These are phyloP conservation scores for Saccharomycopsis schoenii DNA, from an alignment of 805 yeast species.

Conservation along the genomic window DNA sequence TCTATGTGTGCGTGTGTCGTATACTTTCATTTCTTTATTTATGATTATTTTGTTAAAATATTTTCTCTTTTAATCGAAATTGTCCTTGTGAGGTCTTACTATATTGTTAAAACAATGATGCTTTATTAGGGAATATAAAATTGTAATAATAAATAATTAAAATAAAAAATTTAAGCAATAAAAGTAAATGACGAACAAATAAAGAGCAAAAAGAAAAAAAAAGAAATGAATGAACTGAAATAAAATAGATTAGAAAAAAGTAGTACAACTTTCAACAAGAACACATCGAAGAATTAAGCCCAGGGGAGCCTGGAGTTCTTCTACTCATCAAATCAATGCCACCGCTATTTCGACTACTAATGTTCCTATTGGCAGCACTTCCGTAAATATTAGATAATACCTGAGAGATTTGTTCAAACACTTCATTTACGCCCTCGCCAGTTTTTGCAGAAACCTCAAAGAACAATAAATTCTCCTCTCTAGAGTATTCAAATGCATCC, in stretches of 20 bases:
- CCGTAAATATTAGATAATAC: background rate
- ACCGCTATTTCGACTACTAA: background rate
- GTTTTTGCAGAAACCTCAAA: slow-evolving; percentile 52
- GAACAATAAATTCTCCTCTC: slow-evolving; percentile 39
- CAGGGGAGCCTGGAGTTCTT: background rate
- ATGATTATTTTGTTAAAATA: background rate
- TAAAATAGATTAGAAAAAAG: background rate
- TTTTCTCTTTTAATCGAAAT: too few species aligned
- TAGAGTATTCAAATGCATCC: slow-evolving; percentile 44
- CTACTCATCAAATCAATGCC: background rate
- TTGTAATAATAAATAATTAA: background rate
- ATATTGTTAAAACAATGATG: background rate
- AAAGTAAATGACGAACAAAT: background rate
- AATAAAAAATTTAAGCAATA: background rate
- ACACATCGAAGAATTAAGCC: background rate
- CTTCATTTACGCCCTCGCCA: slow-evolving; percentile 38
- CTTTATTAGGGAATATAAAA: background rate
- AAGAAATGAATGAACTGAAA: background rate
- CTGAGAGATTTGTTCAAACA: slow-evolving; percentile 39
- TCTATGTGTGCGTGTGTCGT: background rate
- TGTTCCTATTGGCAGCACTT: background rate
- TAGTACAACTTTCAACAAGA: background rate
- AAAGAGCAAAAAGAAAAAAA: background rate
- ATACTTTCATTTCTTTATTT: background rate
- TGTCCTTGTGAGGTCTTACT: too few species aligned